These are phyloP conservation scores for Fusarium sambucinum DNA, from an alignment of 2,329 filamentous ascomycete genomes.

Conservation along the genomic window DNA sequence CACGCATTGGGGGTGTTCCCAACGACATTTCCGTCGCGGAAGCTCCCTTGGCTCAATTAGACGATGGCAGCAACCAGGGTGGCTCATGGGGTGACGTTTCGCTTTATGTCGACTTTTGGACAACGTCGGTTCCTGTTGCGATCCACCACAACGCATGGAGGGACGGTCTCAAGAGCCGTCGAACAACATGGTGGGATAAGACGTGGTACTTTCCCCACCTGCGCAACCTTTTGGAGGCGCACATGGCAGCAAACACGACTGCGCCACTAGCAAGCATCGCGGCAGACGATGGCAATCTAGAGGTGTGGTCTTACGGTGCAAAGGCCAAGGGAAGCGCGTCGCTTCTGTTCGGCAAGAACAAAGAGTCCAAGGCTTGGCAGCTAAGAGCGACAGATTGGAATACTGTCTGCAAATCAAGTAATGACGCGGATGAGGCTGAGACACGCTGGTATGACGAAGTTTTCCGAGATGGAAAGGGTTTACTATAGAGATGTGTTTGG, in stretches of 20 bases:
- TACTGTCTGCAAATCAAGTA: constrained; percentile 36
- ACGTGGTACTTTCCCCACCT: constrained; percentile 47
- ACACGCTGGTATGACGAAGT: constrained; percentile 42
- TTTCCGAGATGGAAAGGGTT: constrained; percentile 41
- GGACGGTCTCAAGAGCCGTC: constrained; percentile 42
- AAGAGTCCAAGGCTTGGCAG: constrained; percentile 33
- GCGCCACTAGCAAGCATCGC: constrained; percentile 29
- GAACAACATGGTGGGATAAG: constrained; percentile 45
- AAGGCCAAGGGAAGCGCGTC: constrained; percentile 23
- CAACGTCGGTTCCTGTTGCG: constrained; percentile 40
- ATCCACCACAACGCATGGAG: constrained; percentile 47
- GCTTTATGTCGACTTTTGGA: constrained; percentile 46
- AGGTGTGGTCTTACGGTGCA: constrained; percentile 32
- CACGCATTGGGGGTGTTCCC: constrained; percentile 42
- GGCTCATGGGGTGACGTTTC: constrained; percentile 40
- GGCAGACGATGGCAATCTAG: constrained; percentile 26
- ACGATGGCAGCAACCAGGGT: not conserved
- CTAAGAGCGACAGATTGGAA: constrained; percentile 39
- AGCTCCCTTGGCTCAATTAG: constrained; percentile 31
- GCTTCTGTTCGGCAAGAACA: constrained; percentile 42
- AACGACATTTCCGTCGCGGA: constrained; percentile 36
- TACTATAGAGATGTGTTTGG: constrained; percentile 24
- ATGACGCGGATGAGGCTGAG: constrained; percentile 24
- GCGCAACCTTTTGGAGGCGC: constrained; percentile 37
- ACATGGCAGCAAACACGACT: constrained; percentile 31